Evolutionary conservation across 2,329 filamentous ascomycete species (phyloP), one percentile per base, ranked within the genome.

Genomic region (Penicillium sp.): DNA sequence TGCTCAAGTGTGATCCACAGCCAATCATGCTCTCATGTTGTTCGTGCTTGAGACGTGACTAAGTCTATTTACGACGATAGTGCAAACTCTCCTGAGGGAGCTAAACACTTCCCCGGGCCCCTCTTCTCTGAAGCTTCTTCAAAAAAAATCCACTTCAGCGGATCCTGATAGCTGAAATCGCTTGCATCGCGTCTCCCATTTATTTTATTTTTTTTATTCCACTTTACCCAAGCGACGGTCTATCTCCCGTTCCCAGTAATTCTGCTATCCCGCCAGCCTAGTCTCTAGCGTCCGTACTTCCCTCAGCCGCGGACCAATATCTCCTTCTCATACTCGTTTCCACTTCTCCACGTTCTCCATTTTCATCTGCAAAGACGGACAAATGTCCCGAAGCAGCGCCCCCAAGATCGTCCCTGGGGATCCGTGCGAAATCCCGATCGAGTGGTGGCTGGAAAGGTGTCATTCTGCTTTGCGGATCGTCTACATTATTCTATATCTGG

Each of bases 301-400:
- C 36, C 47, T 40, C 31, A 46, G 32, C 46, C 44, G 22, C 38
- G 44, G 16, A 44, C 55, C 34, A 57, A 44, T 49, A 18, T 50
- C 39, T 22, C 4, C 31, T 14, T 34, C 27, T 29, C n/a, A 22
- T 32, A n/a, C 5, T 13, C n/a, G 6, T 36, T 36, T n/a, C 34
- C 34, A 36, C n/a, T 31, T 27, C 11, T 4, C 21, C 36, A 32
- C 44, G 50, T 52, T 52, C 48, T 39, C 16, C 32, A 46, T 36
- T 50, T 40, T 53, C 36, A 11, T 8, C 52, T 61, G 61, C 62
- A 64, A 24, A 45, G 45, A 58, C 62, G 62, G 62, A 59, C 45
- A 60, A 59, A 61, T 63, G 61, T 14, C 62, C 61, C 58, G 55
- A 64, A 65, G 38, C 36, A 50, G 62, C 41, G 39, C 42, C 31